Percentiles rank a stretch among this genome's conserved stretches.
phyloP scores from a whole-genome alignment of 768 basidiomycete genomes.

The Kockovaella imperatae region DNA sequence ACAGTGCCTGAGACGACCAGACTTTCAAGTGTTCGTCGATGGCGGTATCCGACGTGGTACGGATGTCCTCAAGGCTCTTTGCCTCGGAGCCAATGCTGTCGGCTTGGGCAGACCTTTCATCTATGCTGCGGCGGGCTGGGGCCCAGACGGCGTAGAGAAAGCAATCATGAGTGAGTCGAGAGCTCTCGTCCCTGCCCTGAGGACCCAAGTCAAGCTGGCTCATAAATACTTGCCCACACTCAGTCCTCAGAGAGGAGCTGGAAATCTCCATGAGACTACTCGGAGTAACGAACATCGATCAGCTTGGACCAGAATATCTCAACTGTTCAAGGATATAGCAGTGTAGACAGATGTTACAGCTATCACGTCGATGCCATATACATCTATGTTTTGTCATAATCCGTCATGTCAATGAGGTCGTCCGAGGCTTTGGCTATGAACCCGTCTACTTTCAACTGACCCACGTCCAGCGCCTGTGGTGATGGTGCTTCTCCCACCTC shows the following conservation, averaged over 20 bases:
- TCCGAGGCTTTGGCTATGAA: too few species aligned
- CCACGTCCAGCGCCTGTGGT: too few species aligned
- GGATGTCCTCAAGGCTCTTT: slow-evolving; percentile 50
- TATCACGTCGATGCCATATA: too few species aligned
- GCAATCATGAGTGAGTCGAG: slow-evolving; percentile 25
- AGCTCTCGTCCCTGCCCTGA: background rate
- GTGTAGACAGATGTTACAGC: too few species aligned
- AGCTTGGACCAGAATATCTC: slow-evolving; percentile 67
- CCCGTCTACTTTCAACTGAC: too few species aligned
- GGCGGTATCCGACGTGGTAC: slow-evolving; percentile 51
- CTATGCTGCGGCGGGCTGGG: slow-evolving; percentile 51
- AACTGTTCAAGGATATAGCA: slow-evolving; percentile 19
- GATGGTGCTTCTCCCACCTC: too few species aligned
- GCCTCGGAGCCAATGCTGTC: slow-evolving; percentile 68
- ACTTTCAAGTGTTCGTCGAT: slow-evolving; percentile 49
- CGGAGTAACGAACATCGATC: slow-evolving; percentile 57
- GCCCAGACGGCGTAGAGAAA: slow-evolving; percentile 30
- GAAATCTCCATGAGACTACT: slow-evolving; percentile 64
- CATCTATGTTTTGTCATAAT: too few species aligned
- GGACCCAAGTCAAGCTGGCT: background rate
- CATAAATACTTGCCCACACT: background rate
- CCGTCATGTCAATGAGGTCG: too few species aligned
- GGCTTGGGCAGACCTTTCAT: slow-evolving; percentile 80
- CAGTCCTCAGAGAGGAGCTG: slow-evolving; percentile 67
- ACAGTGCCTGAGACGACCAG: slow-evolving; percentile 45